Base-by-base conservation (phyloP, 192 early-diverging fungal genomes). In the Thoreauomyces humboldtii region DNA sequence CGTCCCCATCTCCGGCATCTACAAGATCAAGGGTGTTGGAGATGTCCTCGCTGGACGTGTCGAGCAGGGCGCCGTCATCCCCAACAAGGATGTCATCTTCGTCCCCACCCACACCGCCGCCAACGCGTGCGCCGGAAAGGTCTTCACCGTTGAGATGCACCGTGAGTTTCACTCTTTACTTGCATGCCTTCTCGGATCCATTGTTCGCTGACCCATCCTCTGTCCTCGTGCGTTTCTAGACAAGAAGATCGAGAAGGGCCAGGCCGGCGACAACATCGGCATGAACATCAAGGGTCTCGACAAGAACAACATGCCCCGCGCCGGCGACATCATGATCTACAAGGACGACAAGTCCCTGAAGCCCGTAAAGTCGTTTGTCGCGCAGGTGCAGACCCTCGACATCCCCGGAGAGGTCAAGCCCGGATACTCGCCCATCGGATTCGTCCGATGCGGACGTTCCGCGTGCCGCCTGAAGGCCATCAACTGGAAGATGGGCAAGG, bases 261-360 rank as follows among this genome's bases (percentile, higher is more conserved):
- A 84, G 22, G 91, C 95, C 65, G 95, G 95, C 67, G 95, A 97
- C 88, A 93, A 95, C 88, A 92, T 97, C 73, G 95, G 93, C 75
- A 93, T 97, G 89, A 95, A 95, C 90, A 87, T 95, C 85, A 97
- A 93, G 92, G 93, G 92, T 89, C 91, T 94, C 46, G 92, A 92
- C 61, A 91, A 92, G 81, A 95, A 93, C 89, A 91, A 94, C 77
- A 95, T 95, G 82, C 93, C 92, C 72, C 91, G 92, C 87, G 95
- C 93, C 76, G 84, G 88, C 80, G 93, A 95, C 82, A 88, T 87
- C 86, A 92, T 90, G 62, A 92, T 95, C 88, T 91, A 90, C 78
- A 95, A 95, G 90, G 93, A 92, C 81, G 91, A 94, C 82, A 66
- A 66, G 64, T 90, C 92, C 80, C 89, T 92, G 78, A 95, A 92